These are phyloP conservation scores for Parachaetomium inaequale DNA, from an alignment of 495 filamentous ascomycete genomes.

Conservation along the genomic window DNA sequence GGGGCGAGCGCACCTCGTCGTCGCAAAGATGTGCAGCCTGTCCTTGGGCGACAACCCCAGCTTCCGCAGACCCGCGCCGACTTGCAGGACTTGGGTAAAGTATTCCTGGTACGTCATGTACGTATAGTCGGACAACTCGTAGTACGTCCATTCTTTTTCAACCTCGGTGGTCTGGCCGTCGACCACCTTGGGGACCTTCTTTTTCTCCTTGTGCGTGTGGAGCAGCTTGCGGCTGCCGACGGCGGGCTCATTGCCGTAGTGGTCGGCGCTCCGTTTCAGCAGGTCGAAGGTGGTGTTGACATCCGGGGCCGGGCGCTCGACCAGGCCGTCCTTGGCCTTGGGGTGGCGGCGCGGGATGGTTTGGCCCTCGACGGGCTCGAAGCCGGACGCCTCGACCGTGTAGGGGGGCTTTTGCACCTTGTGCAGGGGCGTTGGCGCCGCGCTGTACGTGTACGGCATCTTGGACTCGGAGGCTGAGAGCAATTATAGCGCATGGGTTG, in stretches of 20 bases:
- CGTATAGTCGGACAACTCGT: slow-evolving; percentile 57
- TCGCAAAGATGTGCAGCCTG: slow-evolving; percentile 58
- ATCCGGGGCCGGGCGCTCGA: slow-evolving; percentile 46
- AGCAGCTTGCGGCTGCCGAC: slow-evolving; percentile 57
- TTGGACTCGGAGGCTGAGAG: background rate
- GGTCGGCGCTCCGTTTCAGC: slow-evolving; percentile 49
- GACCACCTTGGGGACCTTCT: slow-evolving; percentile 64
- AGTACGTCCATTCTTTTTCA: slow-evolving; percentile 66
- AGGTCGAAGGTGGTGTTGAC: slow-evolving; percentile 59
- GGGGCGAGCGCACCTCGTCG: slow-evolving; percentile 44
- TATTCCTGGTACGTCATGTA: slow-evolving; percentile 62
- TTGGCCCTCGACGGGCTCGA: slow-evolving; percentile 53
- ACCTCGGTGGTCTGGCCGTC: slow-evolving; percentile 58
- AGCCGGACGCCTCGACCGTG: slow-evolving; percentile 52
- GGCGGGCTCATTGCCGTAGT: slow-evolving; percentile 54
- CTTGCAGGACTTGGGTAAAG: slow-evolving; percentile 47
- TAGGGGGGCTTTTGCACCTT: slow-evolving; percentile 51
- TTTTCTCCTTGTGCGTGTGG: slow-evolving; percentile 57
- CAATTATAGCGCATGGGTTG: background rate
- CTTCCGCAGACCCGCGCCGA: slow-evolving; percentile 56
- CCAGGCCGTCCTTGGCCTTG: slow-evolving; percentile 51
- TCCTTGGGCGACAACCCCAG: slow-evolving; percentile 51
- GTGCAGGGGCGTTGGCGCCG: slow-evolving; percentile 34
- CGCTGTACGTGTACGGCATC: slow-evolving; percentile 1
- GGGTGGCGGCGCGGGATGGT: slow-evolving; percentile 60